phyloP scores from a whole-genome alignment of 257 asterid species.

The Salvia rosmarinus region DNA sequence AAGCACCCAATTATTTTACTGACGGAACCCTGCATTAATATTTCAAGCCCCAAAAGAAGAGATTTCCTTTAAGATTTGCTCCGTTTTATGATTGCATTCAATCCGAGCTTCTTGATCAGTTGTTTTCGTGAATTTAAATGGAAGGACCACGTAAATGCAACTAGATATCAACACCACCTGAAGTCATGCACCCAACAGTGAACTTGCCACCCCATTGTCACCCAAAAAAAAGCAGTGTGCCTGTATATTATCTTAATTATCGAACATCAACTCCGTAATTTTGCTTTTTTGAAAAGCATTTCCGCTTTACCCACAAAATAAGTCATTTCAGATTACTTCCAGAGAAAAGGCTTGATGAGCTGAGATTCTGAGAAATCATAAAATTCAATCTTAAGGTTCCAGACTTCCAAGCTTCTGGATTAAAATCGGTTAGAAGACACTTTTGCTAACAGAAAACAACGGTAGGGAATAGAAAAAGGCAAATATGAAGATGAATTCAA shows the following conservation, averaged over 20 bases:
- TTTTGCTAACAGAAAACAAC: constrained; percentile 10
- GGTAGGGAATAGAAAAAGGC: background rate
- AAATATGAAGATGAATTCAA: constrained; percentile 1
- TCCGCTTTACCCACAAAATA: background rate
- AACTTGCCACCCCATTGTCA: no score
- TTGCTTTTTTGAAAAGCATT: no score
- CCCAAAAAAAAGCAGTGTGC: no score
- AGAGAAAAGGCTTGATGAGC: background rate
- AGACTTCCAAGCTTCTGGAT: background rate
- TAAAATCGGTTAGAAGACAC: constrained; percentile 12
- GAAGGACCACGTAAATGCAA: no score
- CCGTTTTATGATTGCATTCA: background rate
- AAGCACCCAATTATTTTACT: no score
- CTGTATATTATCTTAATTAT: no score
- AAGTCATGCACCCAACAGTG: no score
- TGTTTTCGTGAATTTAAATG: background rate
- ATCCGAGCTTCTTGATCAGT: background rate
- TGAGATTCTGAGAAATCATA: background rate
- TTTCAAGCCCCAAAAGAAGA: no score
- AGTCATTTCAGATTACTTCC: background rate
- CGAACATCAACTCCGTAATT: no score
- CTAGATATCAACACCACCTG: no score
- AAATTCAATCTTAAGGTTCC: background rate
- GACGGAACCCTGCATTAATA: no score
- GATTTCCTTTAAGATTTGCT: no score